Evolutionary conservation across 768 basidiomycete genomes (phyloP), one percentile per base, ranked within the genome.

Genomic region (Tricholomella constricta): DNA sequence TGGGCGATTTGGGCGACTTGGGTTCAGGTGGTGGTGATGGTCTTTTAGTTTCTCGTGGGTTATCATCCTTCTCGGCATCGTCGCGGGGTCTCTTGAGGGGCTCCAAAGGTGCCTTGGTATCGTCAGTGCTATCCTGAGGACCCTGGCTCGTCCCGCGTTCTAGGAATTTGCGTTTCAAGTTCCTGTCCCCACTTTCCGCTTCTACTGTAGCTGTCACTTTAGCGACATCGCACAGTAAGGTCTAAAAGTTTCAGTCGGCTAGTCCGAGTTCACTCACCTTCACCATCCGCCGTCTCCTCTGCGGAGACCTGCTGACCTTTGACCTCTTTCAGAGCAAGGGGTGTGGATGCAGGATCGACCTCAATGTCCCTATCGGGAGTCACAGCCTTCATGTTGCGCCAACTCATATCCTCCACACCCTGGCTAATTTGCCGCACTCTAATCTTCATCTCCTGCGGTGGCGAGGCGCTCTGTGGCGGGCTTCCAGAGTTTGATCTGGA

Each of bases 371-470:
- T 68, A 52, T 71, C 69, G 29, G 65, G 60, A 6, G 63, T 59
- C 17, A 55, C 47, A 22, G 65, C 60, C 54, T 78, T 76, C 64
- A 70, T 69, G 52, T 80, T 83, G 65, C 78, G 76, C 88, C 87
- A 88, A 63, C 75, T 83, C 57, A 89, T 80, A 64, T 90, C 89
- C 66, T 89, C 88, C 27, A 90, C 88, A 23, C 86, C 85, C 62
- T 84, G 84, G 56, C 86, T 89, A 60, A 89, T 88, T 72, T 89
- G 88, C 46, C 86, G 80, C 52, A 88, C 82, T 62, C 72, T 72
- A 44, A 81, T 79, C 74, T 88, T 90, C 71, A 87, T 81, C 69
- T 90, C 88, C 58, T 84, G 81, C 3, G 84, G 86, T 3, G 90
- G 88, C n/a, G 90, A 90, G 49, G 75, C 77, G 47, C 77, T 76